Evolutionary conservation across 2,329 filamentous ascomycete species (phyloP), one percentile per base, ranked within the genome.

Genomic region (Penicillium sp.): DNA sequence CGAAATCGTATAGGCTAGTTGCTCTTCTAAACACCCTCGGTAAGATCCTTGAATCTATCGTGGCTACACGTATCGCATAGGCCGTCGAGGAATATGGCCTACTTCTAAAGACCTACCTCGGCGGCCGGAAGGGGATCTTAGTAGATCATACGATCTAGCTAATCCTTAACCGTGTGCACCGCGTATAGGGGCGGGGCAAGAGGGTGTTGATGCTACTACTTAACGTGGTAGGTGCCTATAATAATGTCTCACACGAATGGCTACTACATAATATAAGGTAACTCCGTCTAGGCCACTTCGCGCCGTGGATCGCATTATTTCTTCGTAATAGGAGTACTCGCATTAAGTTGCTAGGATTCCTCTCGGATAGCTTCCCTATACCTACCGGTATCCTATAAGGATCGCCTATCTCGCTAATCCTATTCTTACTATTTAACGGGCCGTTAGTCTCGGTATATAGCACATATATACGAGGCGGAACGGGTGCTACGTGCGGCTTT

Each of bases 391-490:
- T n/a, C n/a, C n/a, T n/a, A n/a, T 0, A 53, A 28, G 44, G 22
- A 4, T 47, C 22, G 7, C 44, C 17, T 15, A 24, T 66, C 8
- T 68, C 51, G 0, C 64, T 45, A 0, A 66, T 66, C 22, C 58
- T 68, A 1, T 63, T 60, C 19, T 17, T 60, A 1, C 42, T 63
- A 0, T 63, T 60, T 8, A 63, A 63, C 9, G n/a, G n/a, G n/a
- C n/a, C n/a, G n/a, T n/a, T n/a, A n/a, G n/a, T n/a, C n/a, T n/a
- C n/a, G n/a, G n/a, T n/a, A n/a, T n/a, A n/a, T n/a, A n/a, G n/a
- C n/a, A n/a, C n/a, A n/a, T n/a, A n/a, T n/a, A n/a, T n/a, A n/a
- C n/a, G n/a, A n/a, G n/a, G n/a, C n/a, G n/a, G n/a, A n/a, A n/a
- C n/a, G n/a, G n/a, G n/a, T n/a, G n/a, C n/a, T n/a, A n/a, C n/a